Conservation (phyloP, 1,284 basidiomycete genomes). For the Cryptococcus sp. region DNA sequence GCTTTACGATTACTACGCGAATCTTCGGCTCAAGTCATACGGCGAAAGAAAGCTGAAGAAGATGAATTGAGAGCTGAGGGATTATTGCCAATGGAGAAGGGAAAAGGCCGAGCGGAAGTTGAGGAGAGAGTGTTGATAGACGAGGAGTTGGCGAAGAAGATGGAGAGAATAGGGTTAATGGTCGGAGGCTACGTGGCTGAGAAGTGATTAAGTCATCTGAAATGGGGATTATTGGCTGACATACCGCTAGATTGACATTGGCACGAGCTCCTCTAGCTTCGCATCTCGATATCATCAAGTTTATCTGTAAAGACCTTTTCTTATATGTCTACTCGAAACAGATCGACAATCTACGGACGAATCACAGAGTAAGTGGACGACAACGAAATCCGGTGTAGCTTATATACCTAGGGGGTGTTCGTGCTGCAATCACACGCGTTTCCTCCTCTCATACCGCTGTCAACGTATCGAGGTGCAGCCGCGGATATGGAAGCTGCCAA, state of each 20-base stretch:
- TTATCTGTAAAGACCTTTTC: slow-evolving; percentile 87
- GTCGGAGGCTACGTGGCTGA: slow-evolving; percentile 82
- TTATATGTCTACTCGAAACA: slow-evolving; percentile 59
- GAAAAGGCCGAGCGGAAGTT: slow-evolving; percentile 28
- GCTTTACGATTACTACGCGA: slow-evolving; percentile 65
- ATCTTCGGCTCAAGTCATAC: slow-evolving; percentile 64
- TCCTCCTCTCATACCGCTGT: slow-evolving; percentile 72
- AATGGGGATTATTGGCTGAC: slow-evolving; percentile 3
- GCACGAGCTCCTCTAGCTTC: slow-evolving; percentile 71
- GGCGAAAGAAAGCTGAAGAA: slow-evolving; percentile 49
- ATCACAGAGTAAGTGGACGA: slow-evolving; percentile 64
- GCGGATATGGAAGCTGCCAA: slow-evolving; percentile 69
- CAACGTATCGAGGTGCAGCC: slow-evolving; percentile 62
- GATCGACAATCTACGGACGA: slow-evolving; percentile 90
- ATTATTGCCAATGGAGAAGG: slow-evolving; percentile 49
- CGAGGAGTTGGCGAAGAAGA: slow-evolving; percentile 61
- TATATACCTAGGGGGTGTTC: slow-evolving; percentile 69
- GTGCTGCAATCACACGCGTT: slow-evolving; percentile 88
- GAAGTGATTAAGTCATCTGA: slow-evolving; percentile 54
- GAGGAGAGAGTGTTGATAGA: slow-evolving; percentile 54
- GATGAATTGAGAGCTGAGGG: slow-evolving; percentile 34
- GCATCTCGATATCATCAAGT: slow-evolving; percentile 87
- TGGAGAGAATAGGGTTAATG: slow-evolving; percentile 79
- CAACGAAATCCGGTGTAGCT: background rate
- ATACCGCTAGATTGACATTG: slow-evolving; percentile 60